Evolutionary conservation across 2,329 filamentous ascomycete species (phyloP).

Genomic region (Penicillium oxalicum): DNA sequence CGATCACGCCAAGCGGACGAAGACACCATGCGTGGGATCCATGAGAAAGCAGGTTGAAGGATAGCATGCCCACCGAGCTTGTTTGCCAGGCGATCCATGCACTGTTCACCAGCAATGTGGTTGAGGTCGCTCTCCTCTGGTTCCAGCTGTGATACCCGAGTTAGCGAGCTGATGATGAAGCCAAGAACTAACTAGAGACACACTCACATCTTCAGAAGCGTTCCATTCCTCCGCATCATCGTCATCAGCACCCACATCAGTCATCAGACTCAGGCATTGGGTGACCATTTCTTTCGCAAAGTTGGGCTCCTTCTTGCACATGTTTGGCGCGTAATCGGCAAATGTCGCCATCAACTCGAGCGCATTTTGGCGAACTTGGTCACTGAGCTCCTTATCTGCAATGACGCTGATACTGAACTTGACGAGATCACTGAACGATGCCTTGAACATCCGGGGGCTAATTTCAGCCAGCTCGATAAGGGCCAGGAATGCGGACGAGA

Average conservation of each 20-base stretch:
- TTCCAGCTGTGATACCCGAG: constrained; percentile 57
- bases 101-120: constrained; percentile 95
- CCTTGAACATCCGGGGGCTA: constrained; percentile 97
- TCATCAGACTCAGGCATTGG: constrained; percentile 96
- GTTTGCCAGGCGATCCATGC: constrained; percentile 95
- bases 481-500: constrained; percentile 82
- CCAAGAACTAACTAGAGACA: neutral
- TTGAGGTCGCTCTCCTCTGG: constrained; percentile 95
- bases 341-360: constrained; percentile 97
- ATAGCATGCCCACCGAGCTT: constrained; percentile 94
- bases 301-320: constrained; percentile 89
- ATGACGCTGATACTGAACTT: constrained; percentile 90
- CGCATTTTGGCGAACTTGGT: constrained; percentile 86
- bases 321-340: constrained; percentile 84
- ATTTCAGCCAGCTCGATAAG: constrained; percentile 91
- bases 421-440: constrained; percentile 85
- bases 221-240: constrained; percentile 95
- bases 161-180: constrained; percentile 17
- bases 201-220: constrained; percentile 74
- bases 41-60: constrained; percentile 86
- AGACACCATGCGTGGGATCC: constrained; percentile 96
- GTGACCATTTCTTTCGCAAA: constrained; percentile 97
- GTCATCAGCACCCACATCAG: constrained; percentile 88
- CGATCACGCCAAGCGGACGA: constrained; percentile 91
- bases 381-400: constrained; percentile 88